Percentiles rank a stretch among this genome's conserved stretches.
These are phyloP conservation scores for Ramaria rubella DNA, from an alignment of 768 basidiomycete species.

Conservation along the genomic window DNA sequence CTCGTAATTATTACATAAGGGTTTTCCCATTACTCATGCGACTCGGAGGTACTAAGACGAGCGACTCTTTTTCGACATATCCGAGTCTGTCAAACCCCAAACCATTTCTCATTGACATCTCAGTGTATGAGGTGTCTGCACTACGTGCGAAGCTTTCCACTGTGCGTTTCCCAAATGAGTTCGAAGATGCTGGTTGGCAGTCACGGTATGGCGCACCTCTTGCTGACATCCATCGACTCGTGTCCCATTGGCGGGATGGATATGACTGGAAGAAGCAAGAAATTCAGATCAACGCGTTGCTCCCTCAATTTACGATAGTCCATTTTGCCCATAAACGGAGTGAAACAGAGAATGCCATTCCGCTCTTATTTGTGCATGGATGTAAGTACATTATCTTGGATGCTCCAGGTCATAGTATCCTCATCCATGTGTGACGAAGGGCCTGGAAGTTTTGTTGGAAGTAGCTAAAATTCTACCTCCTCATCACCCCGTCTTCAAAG, in stretches of 20 bases:
- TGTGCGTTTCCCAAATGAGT: conserved; percentile 49
- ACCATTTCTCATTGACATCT: no score
- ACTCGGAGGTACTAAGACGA: no score
- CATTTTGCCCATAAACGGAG: conserved; percentile 57
- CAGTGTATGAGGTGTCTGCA: conserved; percentile 34
- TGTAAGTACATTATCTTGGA: conserved; percentile 29
- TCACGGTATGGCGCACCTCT: conserved; percentile 53
- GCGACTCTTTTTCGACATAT: no score
- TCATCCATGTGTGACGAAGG: conserved; percentile 29
- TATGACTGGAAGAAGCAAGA: conserved; percentile 55
- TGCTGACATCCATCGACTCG: conserved; percentile 41
- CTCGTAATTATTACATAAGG: no score
- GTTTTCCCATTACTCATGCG: no score
- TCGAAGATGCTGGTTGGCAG: conserved; percentile 39
- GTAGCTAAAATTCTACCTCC: conserved; percentile 48
- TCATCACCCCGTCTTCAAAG: conserved; percentile 32
- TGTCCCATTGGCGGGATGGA: conserved; percentile 42
- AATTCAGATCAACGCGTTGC: conserved; percentile 39
- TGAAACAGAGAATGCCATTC: conserved; percentile 38
- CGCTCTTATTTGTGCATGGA: conserved; percentile 56
- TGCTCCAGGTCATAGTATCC: background rate
- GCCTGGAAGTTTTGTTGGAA: conserved; percentile 58
- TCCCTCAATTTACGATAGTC: conserved; percentile 52
- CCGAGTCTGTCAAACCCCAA: no score
- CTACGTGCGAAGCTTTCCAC: conserved; percentile 43